phyloP scores from a whole-genome alignment of 768 basidiomycete species.

The Cyclocybe aegerita region DNA sequence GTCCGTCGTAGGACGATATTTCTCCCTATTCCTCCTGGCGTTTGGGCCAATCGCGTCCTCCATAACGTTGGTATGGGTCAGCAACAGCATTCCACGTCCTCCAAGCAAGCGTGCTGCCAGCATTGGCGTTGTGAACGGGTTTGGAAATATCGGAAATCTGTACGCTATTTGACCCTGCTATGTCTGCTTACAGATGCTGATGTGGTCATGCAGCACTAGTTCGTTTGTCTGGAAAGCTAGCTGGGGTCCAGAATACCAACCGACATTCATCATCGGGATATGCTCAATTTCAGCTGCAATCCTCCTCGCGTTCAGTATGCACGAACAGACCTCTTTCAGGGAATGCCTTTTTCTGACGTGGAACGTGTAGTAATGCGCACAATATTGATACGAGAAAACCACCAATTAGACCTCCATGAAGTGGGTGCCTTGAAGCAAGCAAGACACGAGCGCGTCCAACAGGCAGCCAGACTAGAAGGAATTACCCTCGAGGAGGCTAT shows the following conservation, averaged over 20 bases:
- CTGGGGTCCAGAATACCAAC: constrained; percentile 61
- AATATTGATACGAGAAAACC: not conserved
- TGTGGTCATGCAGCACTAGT: constrained; percentile 38
- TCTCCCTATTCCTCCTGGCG: constrained; percentile 62
- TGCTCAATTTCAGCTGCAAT: not conserved
- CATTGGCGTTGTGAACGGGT: constrained; percentile 58
- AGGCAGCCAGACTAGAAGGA: constrained; percentile 6
- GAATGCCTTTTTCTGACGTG: too few relatives aligned
- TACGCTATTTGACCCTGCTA: constrained; percentile 23
- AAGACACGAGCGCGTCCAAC: not conserved
- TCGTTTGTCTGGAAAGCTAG: constrained; percentile 56
- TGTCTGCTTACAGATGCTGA: not conserved
- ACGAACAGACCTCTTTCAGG: not conserved
- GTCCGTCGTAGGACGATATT: constrained; percentile 47
- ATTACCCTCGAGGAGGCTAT: constrained; percentile 8
- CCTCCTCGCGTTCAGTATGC: not conserved
- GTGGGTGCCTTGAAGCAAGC: too few relatives aligned
- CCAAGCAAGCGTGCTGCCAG: constrained; percentile 52
- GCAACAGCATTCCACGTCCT: constrained; percentile 57
- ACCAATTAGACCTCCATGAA: not conserved
- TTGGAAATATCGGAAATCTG: constrained; percentile 54
- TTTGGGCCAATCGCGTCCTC: constrained; percentile 41
- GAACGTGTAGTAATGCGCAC: not conserved
- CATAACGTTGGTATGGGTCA: constrained; percentile 55
- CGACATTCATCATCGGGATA: constrained; percentile 46